Evolutionary conservation across 306 rosid genomes (phyloP), one percentile per base, ranked within the genome.

Genomic region (Gynostemma pentaphyllum): DNA sequence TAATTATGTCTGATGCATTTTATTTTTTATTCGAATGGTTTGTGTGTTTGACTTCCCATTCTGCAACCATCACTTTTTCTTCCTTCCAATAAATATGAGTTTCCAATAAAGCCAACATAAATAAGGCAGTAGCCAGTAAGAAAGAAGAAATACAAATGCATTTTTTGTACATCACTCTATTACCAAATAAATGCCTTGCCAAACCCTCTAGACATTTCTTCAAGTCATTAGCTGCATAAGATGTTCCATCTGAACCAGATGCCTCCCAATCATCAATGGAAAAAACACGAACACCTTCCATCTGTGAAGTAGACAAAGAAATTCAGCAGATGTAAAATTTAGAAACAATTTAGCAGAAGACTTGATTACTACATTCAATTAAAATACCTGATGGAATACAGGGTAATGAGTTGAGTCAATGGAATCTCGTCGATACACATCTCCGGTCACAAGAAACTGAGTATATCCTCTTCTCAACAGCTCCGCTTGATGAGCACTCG

Each of bases 351-450:
- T 62, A 60, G 52, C 47, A 80, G 23, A 47, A 48, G 70, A 30
- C 18, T 19, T 54, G 45, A 44, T 37, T 8, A 51, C 41, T 30
- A 28, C 4, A 48, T 2, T 66, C 12, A 44, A 30, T 45, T 21
- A 32, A 27, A 66, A 74, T 54, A 82, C 99, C 89, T 94, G 99
- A 82, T 94, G 99, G 76, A 94, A 94, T 36, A 86, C 94, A 15
- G 90, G 99, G 78, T 88, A 88, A 75, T 94, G 99, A 71, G 99
- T 94, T 57, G 97, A 88, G 75, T 94, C 99, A 29, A 94, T 94
- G 71, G 99, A 94, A 71, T 94, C 99, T 76, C 99, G 90, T 45
- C 97, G 94, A 68, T 86, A 94, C 49, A 88, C 99, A 81, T 94
- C 97, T 65, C 99, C 97, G 12, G 99, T 88, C 46, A 94, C 99